A percentile compares a stretch with the other conserved stretches of the same genome.
These are phyloP conservation scores for Candida tetrigidarum DNA, from an alignment of 1,139 yeast species.

Conservation along the genomic window DNA sequence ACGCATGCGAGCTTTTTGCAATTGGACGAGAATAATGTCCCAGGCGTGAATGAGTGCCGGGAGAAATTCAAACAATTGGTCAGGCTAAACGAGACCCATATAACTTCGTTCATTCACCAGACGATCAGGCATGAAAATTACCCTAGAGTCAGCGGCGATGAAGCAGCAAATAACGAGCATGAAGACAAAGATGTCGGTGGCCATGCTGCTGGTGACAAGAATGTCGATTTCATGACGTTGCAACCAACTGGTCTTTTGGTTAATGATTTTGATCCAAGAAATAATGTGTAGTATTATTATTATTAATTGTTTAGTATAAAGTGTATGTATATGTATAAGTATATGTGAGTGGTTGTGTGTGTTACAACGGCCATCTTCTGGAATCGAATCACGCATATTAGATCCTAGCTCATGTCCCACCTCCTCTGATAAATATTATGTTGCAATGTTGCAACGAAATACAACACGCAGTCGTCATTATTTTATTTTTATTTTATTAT, in stretches of 20 bases:
- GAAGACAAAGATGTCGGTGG: not conserved
- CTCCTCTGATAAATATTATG: too few relatives aligned
- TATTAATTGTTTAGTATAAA: not conserved
- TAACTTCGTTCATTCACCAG: constrained; percentile 31
- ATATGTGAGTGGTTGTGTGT: not conserved
- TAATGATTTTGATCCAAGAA: constrained; percentile 19
- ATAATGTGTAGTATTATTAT: constrained; percentile 1
- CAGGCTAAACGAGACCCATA: constrained; percentile 31
- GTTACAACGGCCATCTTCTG: too few relatives aligned
- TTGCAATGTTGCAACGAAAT: not conserved
- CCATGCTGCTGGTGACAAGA: constrained; percentile 10
- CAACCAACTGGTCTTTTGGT: constrained; percentile 23
- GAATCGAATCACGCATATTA: too few relatives aligned
- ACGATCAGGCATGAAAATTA: constrained; percentile 32
- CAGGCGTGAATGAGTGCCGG: constrained; percentile 30
- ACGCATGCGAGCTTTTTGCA: constrained; percentile 33
- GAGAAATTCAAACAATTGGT: constrained; percentile 28
- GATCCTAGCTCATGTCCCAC: too few relatives aligned
- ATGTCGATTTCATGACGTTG: constrained; percentile 22
- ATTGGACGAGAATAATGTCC: constrained; percentile 31
- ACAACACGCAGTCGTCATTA: not conserved
- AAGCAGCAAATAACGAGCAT: not conserved
- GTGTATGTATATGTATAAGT: not conserved
- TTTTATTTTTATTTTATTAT: too few relatives aligned
- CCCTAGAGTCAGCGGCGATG: constrained; percentile 25